Evolutionary conservation across 305 asterid genomes (phyloP).

Genomic region (Fraxinus latifolia): DNA sequence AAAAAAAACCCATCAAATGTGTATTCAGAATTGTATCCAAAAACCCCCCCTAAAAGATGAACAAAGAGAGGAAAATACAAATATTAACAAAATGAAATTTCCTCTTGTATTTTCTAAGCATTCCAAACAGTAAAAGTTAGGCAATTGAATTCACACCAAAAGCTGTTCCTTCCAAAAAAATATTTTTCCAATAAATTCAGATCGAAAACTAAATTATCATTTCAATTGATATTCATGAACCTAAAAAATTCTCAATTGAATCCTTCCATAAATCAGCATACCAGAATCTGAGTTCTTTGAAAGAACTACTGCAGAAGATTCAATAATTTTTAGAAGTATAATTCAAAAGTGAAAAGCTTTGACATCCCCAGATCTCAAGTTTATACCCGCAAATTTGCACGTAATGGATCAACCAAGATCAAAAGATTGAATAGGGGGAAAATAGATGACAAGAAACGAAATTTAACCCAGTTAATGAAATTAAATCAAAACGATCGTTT

Average conservation of each 20-base stretch:
- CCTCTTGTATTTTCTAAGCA: background rate
- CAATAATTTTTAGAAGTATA: background rate
- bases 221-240: background rate
- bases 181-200: background rate
- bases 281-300: background rate
- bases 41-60: background rate
- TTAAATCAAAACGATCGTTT: conserved; percentile 20
- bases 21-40: background rate
- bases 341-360: background rate
- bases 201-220: background rate
- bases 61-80: background rate
- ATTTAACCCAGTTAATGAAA: conserved; percentile 8
- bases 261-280: background rate
- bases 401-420: background rate
- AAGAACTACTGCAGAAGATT: background rate
- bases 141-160: background rate
- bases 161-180: background rate
- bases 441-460: background rate
- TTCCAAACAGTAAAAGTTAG: background rate
- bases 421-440: background rate
- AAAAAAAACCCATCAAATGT: background rate
- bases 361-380: background rate
- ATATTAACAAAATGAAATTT: background rate
- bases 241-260: background rate
- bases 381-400: background rate